Conservation (phyloP, 306 rosid genomes). For the Acacia crassicarpa region DNA sequence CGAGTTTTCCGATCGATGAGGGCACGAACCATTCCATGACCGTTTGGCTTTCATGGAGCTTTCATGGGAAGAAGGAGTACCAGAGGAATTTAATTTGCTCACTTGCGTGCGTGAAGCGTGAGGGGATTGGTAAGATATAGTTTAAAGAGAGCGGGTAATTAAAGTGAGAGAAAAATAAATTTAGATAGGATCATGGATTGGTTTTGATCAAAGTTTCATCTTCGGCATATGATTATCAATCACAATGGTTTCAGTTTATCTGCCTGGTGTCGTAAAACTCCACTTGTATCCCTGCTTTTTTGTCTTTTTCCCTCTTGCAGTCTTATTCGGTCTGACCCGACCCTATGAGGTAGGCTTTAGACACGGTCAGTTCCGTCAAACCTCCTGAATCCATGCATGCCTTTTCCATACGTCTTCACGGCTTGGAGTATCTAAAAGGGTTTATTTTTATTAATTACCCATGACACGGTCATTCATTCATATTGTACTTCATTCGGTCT, state of each 20-base stretch:
- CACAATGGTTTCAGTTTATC: background rate
- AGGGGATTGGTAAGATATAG: background rate
- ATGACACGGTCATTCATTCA: background rate
- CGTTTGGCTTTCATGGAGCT: background rate
- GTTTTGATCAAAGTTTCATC: background rate
- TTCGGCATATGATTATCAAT: background rate
- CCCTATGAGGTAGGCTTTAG: background rate
- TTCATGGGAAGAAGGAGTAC: background rate
- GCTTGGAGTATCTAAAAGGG: background rate
- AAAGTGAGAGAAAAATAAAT: too few relatives aligned
- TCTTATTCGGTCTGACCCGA: background rate
- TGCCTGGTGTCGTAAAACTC: background rate
- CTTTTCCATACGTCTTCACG: background rate
- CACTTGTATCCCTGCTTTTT: background rate
- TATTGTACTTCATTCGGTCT: background rate
- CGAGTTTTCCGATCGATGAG: background rate
- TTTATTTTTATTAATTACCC: background rate
- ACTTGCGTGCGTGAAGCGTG: background rate
- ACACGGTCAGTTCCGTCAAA: background rate
- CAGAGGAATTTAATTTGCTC: background rate
- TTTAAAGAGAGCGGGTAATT: too few relatives aligned
- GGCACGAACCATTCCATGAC: background rate
- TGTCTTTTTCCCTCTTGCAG: background rate
- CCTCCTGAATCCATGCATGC: background rate
- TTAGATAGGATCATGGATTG: too few relatives aligned